Evolutionary conservation across 2,329 filamentous ascomycete genomes (phyloP).

Genomic region (Fusarium staphyleae): DNA sequence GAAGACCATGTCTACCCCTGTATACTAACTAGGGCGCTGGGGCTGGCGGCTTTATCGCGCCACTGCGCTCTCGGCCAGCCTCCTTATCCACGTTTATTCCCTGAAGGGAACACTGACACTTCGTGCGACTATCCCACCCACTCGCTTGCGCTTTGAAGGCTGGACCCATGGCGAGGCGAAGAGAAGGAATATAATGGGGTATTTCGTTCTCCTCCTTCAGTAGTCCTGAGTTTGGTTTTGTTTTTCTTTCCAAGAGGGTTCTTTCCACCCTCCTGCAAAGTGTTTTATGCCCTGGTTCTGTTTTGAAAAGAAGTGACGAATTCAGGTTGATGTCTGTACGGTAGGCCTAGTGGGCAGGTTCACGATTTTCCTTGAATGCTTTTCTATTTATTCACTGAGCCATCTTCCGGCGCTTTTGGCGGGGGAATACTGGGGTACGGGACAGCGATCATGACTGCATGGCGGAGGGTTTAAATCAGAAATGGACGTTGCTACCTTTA

Average conservation of each 20-base stretch:
- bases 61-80: conserved; percentile 7
- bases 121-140: neutral
- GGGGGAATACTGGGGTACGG: conserved; percentile 23
- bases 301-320: conserved; percentile 20
- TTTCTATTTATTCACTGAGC: conserved; percentile 4
- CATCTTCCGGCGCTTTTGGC: conserved; percentile 19
- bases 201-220: neutral
- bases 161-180: conserved; percentile 20
- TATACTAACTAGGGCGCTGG: conserved; percentile 17
- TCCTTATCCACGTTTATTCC: conserved; percentile 2
- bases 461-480: conserved; percentile 28
- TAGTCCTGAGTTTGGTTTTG: too few species aligned
- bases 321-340: conserved; percentile 24
- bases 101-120: conserved; percentile 9
- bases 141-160: conserved; percentile 22
- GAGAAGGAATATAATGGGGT: conserved; percentile 23
- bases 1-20: conserved; percentile 9
- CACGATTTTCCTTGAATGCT: conserved; percentile 36
- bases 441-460: conserved; percentile 37
- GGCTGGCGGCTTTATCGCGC: conserved; percentile 13
- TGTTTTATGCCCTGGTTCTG: conserved; percentile 19
- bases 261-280: conserved; percentile 14
- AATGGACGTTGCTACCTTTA: conserved; percentile 26
- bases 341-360: conserved; percentile 30
- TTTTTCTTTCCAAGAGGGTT: conserved; percentile 5